phyloP scores from a whole-genome alignment of 2,329 filamentous ascomycete species.

The Colletotrichum musae region DNA sequence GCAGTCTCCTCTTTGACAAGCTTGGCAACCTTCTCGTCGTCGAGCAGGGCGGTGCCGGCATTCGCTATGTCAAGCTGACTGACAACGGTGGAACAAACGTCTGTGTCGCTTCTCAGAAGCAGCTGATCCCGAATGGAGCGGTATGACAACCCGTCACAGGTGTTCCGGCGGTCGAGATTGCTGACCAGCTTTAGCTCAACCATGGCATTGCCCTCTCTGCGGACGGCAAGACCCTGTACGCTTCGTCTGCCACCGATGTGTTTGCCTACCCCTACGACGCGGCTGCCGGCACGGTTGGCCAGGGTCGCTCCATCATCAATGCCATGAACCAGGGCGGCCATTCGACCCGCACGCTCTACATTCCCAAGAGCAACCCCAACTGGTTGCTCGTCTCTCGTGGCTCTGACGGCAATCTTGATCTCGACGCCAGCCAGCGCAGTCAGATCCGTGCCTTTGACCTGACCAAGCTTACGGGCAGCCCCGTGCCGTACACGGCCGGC shows the following conservation, averaged over 20 bases:
- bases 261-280: constrained; percentile 77
- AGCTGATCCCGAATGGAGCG: constrained; percentile 47
- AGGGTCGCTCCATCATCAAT: constrained; percentile 70
- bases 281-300: constrained; percentile 61
- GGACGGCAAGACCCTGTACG: constrained; percentile 68
- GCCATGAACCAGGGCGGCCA: constrained; percentile 61
- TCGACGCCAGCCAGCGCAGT: constrained; percentile 65
- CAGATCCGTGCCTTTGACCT: constrained; percentile 75
- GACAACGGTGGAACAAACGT: constrained; percentile 48
- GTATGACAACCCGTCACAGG: not conserved
- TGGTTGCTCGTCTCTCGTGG: constrained; percentile 77
- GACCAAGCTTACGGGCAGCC: constrained; percentile 45
- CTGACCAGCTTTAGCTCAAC: constrained; percentile 58
- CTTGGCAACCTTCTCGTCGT: constrained; percentile 55
- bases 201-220: constrained; percentile 69
- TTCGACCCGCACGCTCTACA: constrained; percentile 75
- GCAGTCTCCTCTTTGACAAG: constrained; percentile 53
- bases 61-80: constrained; percentile 52
- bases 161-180: not conserved
- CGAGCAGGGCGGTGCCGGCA: constrained; percentile 48
- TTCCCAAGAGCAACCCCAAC: constrained; percentile 68
- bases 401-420: constrained; percentile 74
- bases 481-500: constrained; percentile 65
- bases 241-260: constrained; percentile 70
- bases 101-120: constrained; percentile 48